These are phyloP conservation scores for Imleria badia DNA, from an alignment of 768 basidiomycete genomes.

Conservation along the genomic window DNA sequence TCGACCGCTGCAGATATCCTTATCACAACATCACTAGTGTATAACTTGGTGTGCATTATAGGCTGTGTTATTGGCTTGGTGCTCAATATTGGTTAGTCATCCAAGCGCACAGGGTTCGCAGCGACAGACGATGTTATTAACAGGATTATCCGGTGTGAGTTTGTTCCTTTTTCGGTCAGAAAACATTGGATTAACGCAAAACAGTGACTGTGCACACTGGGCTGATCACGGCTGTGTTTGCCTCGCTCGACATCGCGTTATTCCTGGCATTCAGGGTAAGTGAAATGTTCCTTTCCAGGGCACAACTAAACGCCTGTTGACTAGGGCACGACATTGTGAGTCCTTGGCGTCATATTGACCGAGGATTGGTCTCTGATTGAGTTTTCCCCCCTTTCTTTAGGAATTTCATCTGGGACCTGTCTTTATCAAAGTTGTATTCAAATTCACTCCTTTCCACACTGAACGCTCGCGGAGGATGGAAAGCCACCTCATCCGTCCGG, in stretches of 20 bases:
- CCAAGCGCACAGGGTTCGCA: conserved; percentile 42
- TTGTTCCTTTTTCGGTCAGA: background rate
- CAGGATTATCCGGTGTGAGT: conserved; percentile 40
- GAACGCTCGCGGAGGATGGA: conserved; percentile 28
- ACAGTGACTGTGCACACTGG: conserved; percentile 33
- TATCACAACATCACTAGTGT: conserved; percentile 44
- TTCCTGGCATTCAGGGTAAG: conserved; percentile 22
- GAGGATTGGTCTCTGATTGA: background rate
- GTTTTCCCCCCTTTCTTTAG: background rate
- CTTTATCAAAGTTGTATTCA: conserved; percentile 29
- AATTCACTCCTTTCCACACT: conserved; percentile 24
- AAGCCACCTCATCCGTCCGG: background rate
- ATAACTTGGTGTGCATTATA: conserved; percentile 36
- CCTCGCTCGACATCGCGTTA: conserved; percentile 18
- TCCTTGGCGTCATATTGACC: background rate
- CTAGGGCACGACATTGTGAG: conserved; percentile 10
- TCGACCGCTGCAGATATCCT: conserved; percentile 40
- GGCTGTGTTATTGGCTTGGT: background rate
- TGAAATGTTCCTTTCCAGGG: background rate
- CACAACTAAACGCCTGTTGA: background rate
- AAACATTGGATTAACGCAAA: background rate
- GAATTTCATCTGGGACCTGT: conserved; percentile 25
- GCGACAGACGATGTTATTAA: conserved; percentile 39
- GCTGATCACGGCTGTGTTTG: conserved; percentile 4
- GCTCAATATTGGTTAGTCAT: conserved; percentile 27